These are phyloP conservation scores for Nothopassalora personata DNA, from an alignment of 2,329 filamentous ascomycete species.

Conservation along the genomic window DNA sequence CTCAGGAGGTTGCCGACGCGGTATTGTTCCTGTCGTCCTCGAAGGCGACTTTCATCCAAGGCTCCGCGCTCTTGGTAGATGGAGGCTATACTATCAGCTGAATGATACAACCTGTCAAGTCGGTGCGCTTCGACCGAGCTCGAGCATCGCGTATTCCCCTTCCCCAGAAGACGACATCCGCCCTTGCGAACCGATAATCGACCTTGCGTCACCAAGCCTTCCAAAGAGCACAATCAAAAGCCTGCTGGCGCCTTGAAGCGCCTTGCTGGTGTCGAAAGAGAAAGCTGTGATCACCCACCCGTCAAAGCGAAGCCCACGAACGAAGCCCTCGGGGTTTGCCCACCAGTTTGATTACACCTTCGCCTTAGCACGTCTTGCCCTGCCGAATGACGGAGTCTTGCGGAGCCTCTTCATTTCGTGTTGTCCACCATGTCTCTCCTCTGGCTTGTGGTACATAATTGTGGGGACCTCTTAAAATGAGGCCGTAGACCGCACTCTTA, in stretches of 20 bases:
- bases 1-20: constrained; percentile 45
- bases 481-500: background rate
- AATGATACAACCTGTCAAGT: background rate
- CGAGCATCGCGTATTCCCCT: background rate
- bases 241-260: background rate
- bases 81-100: constrained; percentile 41
- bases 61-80: constrained; percentile 41
- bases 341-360: background rate
- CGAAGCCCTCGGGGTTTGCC: background rate
- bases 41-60: constrained; percentile 45
- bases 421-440: background rate
- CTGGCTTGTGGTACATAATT: background rate
- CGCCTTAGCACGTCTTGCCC: background rate
- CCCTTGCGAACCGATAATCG: background rate
- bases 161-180: background rate
- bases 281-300: background rate
- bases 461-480: background rate
- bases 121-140: background rate
- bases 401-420: background rate
- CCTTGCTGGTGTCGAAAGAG: background rate
- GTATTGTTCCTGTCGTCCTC: constrained; percentile 43
- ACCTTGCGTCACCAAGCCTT: background rate
- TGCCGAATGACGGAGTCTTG: background rate
- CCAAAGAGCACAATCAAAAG: background rate
- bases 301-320: background rate